Base-by-base conservation (phyloP, 1,284 basidiomycete species). In the Papiliotrema terrestris region DNA sequence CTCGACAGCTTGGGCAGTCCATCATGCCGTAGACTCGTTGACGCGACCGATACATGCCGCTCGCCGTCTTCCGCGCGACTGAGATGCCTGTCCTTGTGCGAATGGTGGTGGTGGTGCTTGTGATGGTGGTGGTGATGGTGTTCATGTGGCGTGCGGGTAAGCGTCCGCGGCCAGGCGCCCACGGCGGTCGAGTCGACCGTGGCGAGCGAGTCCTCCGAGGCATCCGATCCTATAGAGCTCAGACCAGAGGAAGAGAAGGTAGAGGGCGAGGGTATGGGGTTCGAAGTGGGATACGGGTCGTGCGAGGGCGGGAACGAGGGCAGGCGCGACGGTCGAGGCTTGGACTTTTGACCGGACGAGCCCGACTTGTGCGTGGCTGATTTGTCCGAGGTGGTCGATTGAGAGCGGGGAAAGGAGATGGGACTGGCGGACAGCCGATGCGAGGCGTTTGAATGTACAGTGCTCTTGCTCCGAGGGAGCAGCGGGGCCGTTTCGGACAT, bases 1-100 rank as follows among this genome's bases (percentile, higher is more conserved):
- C 61, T 49, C 19, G 47, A 55, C 1, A 63, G 44, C 48, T 63
- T 63, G 14, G 61, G 61, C 20, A 63, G n/a, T 1, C 56, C 59
- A 11, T 57, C 53, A 20, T 52, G 35, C 9, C 50, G 19, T 14
- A 38, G 11, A 3, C 32, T 8, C 39, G 39, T 41, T 17, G 39
- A 41, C 39, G 29, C 29, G 29, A 32, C 11, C 29, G 29, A 32
- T 32, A 32, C 29, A 11, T 32, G 29, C 29, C 29, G 6, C 20
- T n/a, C 39, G 17, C 39, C 39, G 39, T 41, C 8, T 17, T 41
- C 36, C 36, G 36, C 39, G 29, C 5, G 29, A 11, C 29, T 32
- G 29, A 11, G 5, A 29, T 46, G 25, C 32, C 32, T n/a, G 23
- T 23, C 15, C 13, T 49, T 19, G 36, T 38, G 46, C 13, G 23